Evolutionary conservation across 208 protist genomes (phyloP).

Genomic region (Trypanosoma lewisi): DNA sequence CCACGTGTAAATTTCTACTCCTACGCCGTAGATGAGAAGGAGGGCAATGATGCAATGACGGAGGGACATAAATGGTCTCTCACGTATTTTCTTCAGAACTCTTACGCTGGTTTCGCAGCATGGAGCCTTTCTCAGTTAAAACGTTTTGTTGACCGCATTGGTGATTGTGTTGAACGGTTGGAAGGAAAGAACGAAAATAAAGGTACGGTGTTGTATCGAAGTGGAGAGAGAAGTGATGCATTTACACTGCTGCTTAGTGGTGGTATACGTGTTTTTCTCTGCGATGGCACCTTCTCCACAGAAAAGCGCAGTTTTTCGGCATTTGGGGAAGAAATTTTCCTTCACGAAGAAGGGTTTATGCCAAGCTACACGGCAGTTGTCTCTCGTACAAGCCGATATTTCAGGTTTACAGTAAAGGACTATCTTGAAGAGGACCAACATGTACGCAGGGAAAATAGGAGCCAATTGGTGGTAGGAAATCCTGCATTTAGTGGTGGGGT

Average conservation of each 20-base stretch:
- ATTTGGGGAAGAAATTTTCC: conserved; percentile 53
- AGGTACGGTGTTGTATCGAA: conserved; percentile 41
- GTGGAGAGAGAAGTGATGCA: conserved; percentile 26
- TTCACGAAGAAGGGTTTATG: conserved; percentile 30
- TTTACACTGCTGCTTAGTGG: conserved; percentile 78
- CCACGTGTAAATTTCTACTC: conserved; percentile 82
- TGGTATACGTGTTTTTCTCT: conserved; percentile 36
- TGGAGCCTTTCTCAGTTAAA: conserved; percentile 59
- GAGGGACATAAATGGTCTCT: conserved; percentile 72
- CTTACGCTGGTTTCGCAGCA: conserved; percentile 57
- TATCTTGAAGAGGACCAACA: conserved; percentile 24
- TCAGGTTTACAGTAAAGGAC: conserved; percentile 55
- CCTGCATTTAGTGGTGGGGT: neutral
- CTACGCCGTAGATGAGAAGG: conserved; percentile 26
- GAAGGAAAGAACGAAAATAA: conserved; percentile 4
- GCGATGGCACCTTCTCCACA: conserved; percentile 34
- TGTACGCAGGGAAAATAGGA: too few species aligned
- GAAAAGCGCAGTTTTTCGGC: conserved; percentile 67
- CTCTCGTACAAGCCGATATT: conserved; percentile 41
- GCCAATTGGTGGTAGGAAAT: neutral
- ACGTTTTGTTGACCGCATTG: conserved; percentile 53
- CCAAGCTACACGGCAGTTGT: conserved; percentile 74
- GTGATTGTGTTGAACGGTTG: conserved; percentile 35
- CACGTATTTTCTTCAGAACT: conserved; percentile 51
- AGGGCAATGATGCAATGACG: conserved; percentile 22